phyloP scores from a whole-genome alignment of 192 early-diverging fungal species.

The Backusella macrospora region DNA sequence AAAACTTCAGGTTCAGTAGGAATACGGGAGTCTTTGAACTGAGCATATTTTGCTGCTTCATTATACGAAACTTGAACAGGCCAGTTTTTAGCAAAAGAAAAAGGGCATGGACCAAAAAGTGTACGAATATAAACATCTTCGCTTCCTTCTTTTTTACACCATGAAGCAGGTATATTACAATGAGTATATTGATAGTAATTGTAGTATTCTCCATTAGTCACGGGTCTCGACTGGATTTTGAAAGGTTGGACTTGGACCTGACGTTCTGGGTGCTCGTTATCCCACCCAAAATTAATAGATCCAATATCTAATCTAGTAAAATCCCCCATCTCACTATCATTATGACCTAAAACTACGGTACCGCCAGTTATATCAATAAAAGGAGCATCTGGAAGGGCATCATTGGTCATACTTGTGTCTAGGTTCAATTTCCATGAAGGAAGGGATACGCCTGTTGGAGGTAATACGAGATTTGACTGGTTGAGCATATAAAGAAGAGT shows the following conservation, averaged over 20 bases:
- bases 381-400: not conserved
- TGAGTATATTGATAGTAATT: conserved; percentile 49
- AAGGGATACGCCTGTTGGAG: conserved; percentile 50
- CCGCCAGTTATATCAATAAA: conserved; percentile 14
- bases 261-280: conserved; percentile 76
- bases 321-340: conserved; percentile 57
- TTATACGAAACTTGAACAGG: conserved; percentile 70
- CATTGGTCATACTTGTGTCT: not conserved
- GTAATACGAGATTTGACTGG: conserved; percentile 56
- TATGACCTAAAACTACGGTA: conserved; percentile 59
- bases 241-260: conserved; percentile 47
- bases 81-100: conserved; percentile 60
- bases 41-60: conserved; percentile 75
- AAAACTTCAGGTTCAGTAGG: conserved; percentile 80
- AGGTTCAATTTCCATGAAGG: conserved; percentile 25
- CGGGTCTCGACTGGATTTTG: conserved; percentile 74
- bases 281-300: conserved; percentile 76
- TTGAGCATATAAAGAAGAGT: conserved; percentile 91
- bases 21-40: conserved; percentile 57
- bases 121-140: conserved; percentile 58
- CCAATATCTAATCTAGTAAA: conserved; percentile 33
- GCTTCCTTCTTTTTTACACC: conserved; percentile 41
- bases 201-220: conserved; percentile 80
- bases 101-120: conserved; percentile 64
- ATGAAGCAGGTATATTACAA: conserved; percentile 53